phyloP scores from a whole-genome alignment of 345 rosid species.

The Mangifera indica region DNA sequence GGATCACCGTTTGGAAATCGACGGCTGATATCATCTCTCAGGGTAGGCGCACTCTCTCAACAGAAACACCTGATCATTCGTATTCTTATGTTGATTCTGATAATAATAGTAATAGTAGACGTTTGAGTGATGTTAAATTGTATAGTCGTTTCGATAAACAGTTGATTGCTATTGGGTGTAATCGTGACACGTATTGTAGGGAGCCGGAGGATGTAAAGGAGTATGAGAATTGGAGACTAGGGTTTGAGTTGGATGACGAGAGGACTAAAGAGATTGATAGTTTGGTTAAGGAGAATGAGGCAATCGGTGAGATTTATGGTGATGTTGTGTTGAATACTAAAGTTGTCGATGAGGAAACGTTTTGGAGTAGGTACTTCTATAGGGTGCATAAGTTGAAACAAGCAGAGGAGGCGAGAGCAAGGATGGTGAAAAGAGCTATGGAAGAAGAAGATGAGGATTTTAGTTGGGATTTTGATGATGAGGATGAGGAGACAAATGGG shows the following conservation, averaged over 20 bases:
- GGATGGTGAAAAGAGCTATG: conserved; percentile 60
- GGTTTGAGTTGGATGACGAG: conserved; percentile 48
- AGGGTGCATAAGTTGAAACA: conserved; percentile 49
- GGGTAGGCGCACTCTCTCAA: conserved; percentile 50
- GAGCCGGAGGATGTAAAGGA: conserved; percentile 58
- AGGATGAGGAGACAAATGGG: conserved; percentile 25
- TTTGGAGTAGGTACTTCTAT: conserved; percentile 68
- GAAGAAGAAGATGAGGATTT: conserved; percentile 70
- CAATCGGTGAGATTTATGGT: conserved; percentile 39
- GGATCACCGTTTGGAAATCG: conserved; percentile 69
- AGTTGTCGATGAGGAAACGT: conserved; percentile 49
- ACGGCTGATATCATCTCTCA: conserved; percentile 67
- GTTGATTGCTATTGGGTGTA: conserved; percentile 50
- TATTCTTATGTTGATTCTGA: conserved; percentile 27
- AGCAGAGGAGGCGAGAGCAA: conserved; percentile 65
- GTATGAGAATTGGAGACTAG: conserved; percentile 55
- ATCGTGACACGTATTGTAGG: conserved; percentile 41
- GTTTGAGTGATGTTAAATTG: conserved; percentile 28
- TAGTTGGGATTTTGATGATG: conserved; percentile 79
- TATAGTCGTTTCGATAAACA: conserved; percentile 75
- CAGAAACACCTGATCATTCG: conserved; percentile 24
- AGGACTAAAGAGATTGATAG: conserved; percentile 36
- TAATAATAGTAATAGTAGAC: conserved; percentile 13
- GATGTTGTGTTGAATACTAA: conserved; percentile 37
- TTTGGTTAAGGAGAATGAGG: conserved; percentile 34